Conservation (phyloP, 176 grass and related monocot species). For the Thalia dealbata region DNA sequence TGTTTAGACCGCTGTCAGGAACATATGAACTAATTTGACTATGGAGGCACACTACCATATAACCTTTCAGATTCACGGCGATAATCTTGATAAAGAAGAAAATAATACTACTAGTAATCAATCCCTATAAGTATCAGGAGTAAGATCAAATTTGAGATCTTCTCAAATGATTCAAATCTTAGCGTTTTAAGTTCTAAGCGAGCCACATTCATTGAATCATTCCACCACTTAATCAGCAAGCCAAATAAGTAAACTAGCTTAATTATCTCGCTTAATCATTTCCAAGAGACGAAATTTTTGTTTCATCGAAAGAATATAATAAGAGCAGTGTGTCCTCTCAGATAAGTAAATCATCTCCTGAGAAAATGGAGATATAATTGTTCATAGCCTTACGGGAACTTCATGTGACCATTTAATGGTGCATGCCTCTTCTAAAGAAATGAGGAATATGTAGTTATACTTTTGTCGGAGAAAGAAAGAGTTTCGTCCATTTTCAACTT, state of each 20-base stretch:
- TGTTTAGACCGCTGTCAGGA: too few relatives aligned
- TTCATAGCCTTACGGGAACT: not conserved
- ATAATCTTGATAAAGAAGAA: not conserved
- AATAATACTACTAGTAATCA: not conserved
- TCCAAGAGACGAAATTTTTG: not conserved
- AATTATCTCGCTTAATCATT: not conserved
- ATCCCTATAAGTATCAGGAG: not conserved
- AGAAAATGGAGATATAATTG: not conserved
- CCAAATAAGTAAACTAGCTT: not conserved
- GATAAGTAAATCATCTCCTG: not conserved
- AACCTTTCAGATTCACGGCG: not conserved
- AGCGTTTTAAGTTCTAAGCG: too few relatives aligned
- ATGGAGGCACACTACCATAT: too few relatives aligned
- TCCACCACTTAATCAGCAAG: not conserved
- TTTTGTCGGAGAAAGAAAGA: not conserved
- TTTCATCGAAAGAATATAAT: too few relatives aligned
- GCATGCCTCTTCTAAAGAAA: not conserved
- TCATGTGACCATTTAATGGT: not conserved
- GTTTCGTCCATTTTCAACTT: not conserved
- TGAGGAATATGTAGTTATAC: not conserved
- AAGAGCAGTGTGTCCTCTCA: not conserved
- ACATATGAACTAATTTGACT: too few relatives aligned
- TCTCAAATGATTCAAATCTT: too few relatives aligned
- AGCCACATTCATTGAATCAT: not conserved
- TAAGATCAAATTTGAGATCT: not conserved